Percentiles rank a stretch among this genome's conserved stretches.
Evolutionary conservation across 768 basidiomycete species (phyloP).

Genomic region (Tulasnella sp.): DNA sequence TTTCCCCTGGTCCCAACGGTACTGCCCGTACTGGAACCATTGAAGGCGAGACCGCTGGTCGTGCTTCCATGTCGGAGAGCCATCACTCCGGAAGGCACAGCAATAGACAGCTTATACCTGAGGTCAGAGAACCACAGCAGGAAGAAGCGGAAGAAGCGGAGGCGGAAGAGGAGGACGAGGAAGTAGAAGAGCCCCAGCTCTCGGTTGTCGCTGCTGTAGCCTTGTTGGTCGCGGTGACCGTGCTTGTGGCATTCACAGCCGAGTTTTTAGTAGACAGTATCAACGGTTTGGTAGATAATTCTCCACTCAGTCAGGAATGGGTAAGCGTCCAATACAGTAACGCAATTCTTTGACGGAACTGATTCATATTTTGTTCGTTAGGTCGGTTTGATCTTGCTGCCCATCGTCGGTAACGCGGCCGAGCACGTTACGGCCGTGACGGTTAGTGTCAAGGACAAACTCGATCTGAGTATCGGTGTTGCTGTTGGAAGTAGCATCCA

Average conservation of each 20-base stretch:
- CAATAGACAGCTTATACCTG: neutral
- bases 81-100: neutral
- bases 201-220: conserved; percentile 40
- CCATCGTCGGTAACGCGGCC: conserved; percentile 85
- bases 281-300: conserved; percentile 44
- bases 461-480: conserved; percentile 77
- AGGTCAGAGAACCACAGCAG: neutral
- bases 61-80: neutral
- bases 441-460: conserved; percentile 54
- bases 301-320: conserved; percentile 54
- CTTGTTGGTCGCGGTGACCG: conserved; percentile 47
- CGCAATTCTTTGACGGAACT: neutral
- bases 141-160: conserved; percentile 16
- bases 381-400: conserved; percentile 80
- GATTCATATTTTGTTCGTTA: neutral
- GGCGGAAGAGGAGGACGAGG: conserved; percentile 26
- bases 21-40: neutral
- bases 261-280: conserved; percentile 73
- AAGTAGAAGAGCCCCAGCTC: conserved; percentile 46
- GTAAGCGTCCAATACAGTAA: neutral
- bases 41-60: neutral
- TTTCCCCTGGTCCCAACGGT: neutral
- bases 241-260: conserved; percentile 50
- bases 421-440: conserved; percentile 89
- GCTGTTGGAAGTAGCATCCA: conserved; percentile 51